Percentiles rank a stretch among this genome's conserved stretches.
Evolutionary conservation across 2,329 filamentous ascomycete genomes (phyloP).

Genomic region (Phyllosticta capitalensis): DNA sequence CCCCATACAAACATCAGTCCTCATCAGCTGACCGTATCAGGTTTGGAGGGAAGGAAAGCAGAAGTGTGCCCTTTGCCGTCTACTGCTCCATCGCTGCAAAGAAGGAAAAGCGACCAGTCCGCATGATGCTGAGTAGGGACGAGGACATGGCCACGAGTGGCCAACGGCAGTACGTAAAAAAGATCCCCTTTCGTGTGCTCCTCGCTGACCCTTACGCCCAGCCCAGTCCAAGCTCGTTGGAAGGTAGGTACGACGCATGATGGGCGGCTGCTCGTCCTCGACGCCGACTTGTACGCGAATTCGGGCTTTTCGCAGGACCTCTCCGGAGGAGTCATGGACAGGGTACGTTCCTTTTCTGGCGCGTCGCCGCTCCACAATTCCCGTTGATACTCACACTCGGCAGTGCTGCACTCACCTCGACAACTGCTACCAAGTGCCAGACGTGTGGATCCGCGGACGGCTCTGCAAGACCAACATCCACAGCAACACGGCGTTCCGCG

Average conservation of each 20-base stretch:
- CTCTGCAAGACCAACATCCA: constrained; percentile 91
- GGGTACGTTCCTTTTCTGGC: too few relatives aligned
- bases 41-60: constrained; percentile 88
- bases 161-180: too few relatives aligned
- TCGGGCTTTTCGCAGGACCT: constrained; percentile 66
- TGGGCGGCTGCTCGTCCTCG: constrained; percentile 82
- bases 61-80: constrained; percentile 72
- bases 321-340: constrained; percentile 70
- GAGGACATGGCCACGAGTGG: constrained; percentile 90
- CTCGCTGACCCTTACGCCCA: too few relatives aligned
- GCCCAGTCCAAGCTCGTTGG: constrained; percentile 79
- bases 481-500: constrained; percentile 91
- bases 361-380: too few relatives aligned
- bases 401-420: constrained; percentile 78
- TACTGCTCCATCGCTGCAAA: constrained; percentile 77
- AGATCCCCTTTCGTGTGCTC: too few relatives aligned
- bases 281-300: constrained; percentile 84
- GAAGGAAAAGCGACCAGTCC: constrained; percentile 70
- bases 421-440: constrained; percentile 78
- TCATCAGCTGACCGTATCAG: too few relatives aligned
- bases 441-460: constrained; percentile 72
- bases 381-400: too few relatives aligned
- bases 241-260: constrained; percentile 87
- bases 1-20: too few relatives aligned
- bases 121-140: constrained; percentile 90